These are phyloP conservation scores for Pleurotus djamor DNA, from an alignment of 768 basidiomycete genomes.

Conservation along the genomic window DNA sequence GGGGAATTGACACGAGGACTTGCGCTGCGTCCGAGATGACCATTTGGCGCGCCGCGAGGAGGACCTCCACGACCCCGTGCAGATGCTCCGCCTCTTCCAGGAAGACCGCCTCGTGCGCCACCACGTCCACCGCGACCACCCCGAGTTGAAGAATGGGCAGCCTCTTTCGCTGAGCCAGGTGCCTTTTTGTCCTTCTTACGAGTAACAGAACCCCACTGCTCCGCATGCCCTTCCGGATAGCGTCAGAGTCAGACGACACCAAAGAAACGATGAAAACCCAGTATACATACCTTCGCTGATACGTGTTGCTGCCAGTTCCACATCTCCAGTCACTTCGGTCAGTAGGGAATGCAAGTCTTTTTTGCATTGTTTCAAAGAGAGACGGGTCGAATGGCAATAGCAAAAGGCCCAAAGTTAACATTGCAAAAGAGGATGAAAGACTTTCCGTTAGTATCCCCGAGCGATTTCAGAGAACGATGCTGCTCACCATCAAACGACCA, in stretches of 20 bases:
- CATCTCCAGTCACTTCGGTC: slow-evolving; percentile 65
- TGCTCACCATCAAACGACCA: slow-evolving; percentile 69
- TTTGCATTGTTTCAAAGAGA: not conserved
- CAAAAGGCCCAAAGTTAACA: not conserved
- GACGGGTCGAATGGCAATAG: not conserved
- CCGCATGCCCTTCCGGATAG: slow-evolving; percentile 54
- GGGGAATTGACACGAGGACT: slow-evolving; percentile 24
- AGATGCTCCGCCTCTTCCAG: slow-evolving; percentile 55
- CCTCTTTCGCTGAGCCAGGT: slow-evolving; percentile 48
- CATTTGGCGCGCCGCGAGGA: slow-evolving; percentile 26
- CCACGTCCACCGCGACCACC: slow-evolving; percentile 61
- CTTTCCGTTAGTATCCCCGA: too few relatives aligned
- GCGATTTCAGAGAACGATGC: not conserved
- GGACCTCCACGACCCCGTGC: slow-evolving; percentile 27
- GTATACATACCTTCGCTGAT: slow-evolving; percentile 65
- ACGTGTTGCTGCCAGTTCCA: slow-evolving; percentile 65
- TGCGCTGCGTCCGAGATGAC: slow-evolving; percentile 33
- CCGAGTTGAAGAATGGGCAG: slow-evolving; percentile 28
- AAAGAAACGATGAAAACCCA: not conserved
- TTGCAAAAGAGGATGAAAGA: too few relatives aligned
- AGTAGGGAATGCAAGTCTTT: slow-evolving; percentile 74
- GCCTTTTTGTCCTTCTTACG: slow-evolving; percentile 88
- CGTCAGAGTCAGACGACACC: slow-evolving; percentile 14
- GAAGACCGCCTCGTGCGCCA: slow-evolving; percentile 51
- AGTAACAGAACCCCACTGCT: slow-evolving; percentile 82